Base-by-base conservation (phyloP, 2,329 filamentous ascomycete genomes). In the Parastagonospora avenae region DNA sequence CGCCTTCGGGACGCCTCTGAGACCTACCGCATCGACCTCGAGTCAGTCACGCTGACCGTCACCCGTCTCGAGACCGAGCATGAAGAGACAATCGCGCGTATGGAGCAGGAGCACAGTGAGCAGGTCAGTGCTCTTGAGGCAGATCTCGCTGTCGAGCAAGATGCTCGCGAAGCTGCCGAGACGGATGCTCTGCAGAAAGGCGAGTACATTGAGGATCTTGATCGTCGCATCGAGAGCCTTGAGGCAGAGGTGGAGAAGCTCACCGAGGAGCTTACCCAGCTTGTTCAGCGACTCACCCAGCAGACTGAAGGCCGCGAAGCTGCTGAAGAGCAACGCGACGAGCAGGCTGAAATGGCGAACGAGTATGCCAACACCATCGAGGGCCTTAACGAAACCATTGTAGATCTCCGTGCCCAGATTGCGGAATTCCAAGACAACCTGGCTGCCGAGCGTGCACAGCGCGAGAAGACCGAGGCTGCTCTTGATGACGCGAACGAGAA, bases 401-500 rank as follows among this genome's bases (percentile, higher is more conserved):
- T 62, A 8, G 72, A 76, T 9, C 70, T 79, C 8, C 64, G 74
- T 35, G 55, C 64, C 9, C 65, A 78, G 52, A 59, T 79, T 28
- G 69, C 64, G 7, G 66, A 72, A 6, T 66, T 76, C 19, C 74
- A 71, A 15, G 53, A 60, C 5, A 64, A 74, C 16, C 70, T 76
- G 31, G 72, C 73, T 9, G 61, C 69, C n/a, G 77, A 79, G 62
- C 74, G 70, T 19, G 58, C 54, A 5, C 76, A 80, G 59, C 76
- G 75, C 28, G 74, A 79, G 50, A 66, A 70, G 15, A 77, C 76
- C 3, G 76, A 80, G 57, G 61, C 61, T 8, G 73, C 73, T 19
- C 68, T 80, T 1, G 77, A 80, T 30, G 70, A 74, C 9, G 71
- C 72, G 19, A 74, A 77, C 46, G 67, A 64, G 7, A 63, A 75